Conservation (phyloP, 2,329 filamentous ascomycete species). For the Aureobasidium sp. region DNA sequence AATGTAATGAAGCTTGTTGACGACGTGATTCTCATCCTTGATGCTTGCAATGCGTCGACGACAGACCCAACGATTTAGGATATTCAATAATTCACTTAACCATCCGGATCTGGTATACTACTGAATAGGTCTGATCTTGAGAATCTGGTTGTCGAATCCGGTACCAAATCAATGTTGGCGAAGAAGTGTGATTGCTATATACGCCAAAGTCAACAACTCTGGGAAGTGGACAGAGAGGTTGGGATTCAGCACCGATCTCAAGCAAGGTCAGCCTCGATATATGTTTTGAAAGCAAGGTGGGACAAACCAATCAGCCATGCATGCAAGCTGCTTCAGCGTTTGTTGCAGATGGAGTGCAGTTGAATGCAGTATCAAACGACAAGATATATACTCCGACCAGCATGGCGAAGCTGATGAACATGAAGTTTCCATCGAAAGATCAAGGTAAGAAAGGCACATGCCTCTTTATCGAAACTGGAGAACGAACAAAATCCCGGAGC, state of each 20-base stretch:
- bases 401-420: background rate
- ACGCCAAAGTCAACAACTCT: background rate
- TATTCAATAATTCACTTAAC: too few relatives aligned
- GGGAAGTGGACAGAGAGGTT: background rate
- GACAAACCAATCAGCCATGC: background rate
- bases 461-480: background rate
- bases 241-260: background rate
- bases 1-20: background rate
- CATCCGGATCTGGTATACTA: background rate
- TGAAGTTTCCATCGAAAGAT: background rate
- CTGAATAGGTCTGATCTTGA: too few relatives aligned
- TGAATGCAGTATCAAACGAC: background rate
- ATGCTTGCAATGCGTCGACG: background rate
- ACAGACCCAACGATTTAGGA: background rate
- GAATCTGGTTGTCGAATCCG: background rate
- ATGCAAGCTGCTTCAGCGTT: background rate
- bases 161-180: background rate
- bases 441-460: background rate
- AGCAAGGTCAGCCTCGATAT: background rate
- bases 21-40: background rate
- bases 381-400: background rate
- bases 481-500: background rate
- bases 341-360: background rate
- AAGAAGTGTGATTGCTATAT: background rate
- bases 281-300: background rate